Base-by-base conservation (phyloP, 306 rosid genomes). In the Mimosa bimucronata region DNA sequence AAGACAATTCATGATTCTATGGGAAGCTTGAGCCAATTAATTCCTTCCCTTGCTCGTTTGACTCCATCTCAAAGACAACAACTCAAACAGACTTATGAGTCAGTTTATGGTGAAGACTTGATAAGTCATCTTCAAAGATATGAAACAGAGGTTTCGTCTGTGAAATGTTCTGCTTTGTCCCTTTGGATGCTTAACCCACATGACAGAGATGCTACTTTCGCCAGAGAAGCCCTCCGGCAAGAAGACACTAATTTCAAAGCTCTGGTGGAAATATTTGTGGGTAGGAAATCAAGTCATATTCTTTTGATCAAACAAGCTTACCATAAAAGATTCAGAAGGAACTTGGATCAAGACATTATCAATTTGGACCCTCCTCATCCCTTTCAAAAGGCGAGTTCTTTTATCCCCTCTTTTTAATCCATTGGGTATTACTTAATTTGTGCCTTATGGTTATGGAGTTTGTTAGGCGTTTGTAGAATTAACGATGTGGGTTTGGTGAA, bases 201-300 rank as follows among this genome's bases (percentile, higher is more conserved):
- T 42, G 93, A 92, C 3, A 82, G 94, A 0, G 97, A 90, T 46
- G 94, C 94, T 9, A 26, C 73, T 40, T 25, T 89, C 16, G 85
- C 83, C 2, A 74, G 82, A 42, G 90, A 89, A 79, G 93, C 94
- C 18, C 89, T 89, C 21, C 84, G 86, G 44, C 88, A 82, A 69
- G 86, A 74, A 41, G 80, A 74, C 15, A 76, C 87, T 14, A 80
- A 87, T 83, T 92, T 83, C 75, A 80, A 82, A 79, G 92, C 86
- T 76, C 90, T 92, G 53, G 77, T 87, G 48, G 94, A 90, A 64
- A 83, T 92, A 62, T 89, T 86, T 41, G 86, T 88, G 19, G 84
- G 92, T n/a, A 78, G 94, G 64, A 92, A 90, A 86, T 90, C 97
- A 62, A 89, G 94, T 45, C 97, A 89, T 55, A 86, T 92, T 45